Base-by-base conservation (phyloP, 1,284 basidiomycete genomes). In the Cryptococcus maquisensis region DNA sequence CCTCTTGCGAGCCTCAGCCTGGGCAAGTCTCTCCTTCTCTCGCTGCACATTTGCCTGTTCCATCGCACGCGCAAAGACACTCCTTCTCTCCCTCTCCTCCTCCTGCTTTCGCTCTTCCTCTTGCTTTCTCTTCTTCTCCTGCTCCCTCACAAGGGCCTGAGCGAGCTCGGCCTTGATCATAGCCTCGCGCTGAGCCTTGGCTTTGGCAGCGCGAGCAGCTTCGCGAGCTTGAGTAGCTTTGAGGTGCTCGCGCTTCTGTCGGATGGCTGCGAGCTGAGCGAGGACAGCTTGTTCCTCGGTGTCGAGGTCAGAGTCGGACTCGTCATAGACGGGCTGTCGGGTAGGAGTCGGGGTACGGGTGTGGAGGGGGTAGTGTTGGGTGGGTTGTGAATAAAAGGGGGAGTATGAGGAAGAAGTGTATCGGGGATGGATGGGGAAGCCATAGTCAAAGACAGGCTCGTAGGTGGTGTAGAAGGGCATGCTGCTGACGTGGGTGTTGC, bases 21-120 rank as follows among this genome's bases (percentile, higher is more conserved):
- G 45, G 35, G 47, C 41, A 21, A 40, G 20, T 18, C 20, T 62
- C 85, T 82, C 77, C 98, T 94, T 40, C 90, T 81, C 59, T 84
- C 83, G 16, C 5, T 87, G 87, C 8, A 80, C 76, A 76, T 89
- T 92, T 52, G 80, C 83, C 77, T 89, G 91, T 56, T 83, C 85
- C 57, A 86, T 81, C 53, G 87, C 52, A 39, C 49, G 43, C 24
- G 51, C 44, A 21, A 56, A 36, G 12, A 44, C 53, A n/a, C 43
- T 52, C 44, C 48, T 24, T 23, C 43, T 70, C 32, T 83, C 86
- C 73, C 84, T 90, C 77, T 89, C 90, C 71, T 84, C 88, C 78
- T 89, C 89, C 74, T 90, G 93, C 66, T 85, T 90, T 35, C 36
- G 26, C 37, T 20, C 47, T 26, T 26, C 23, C 46, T 40, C 20